Conservation (phyloP, 2,329 filamentous ascomycete species). For the Biscogniauxia marginata region DNA sequence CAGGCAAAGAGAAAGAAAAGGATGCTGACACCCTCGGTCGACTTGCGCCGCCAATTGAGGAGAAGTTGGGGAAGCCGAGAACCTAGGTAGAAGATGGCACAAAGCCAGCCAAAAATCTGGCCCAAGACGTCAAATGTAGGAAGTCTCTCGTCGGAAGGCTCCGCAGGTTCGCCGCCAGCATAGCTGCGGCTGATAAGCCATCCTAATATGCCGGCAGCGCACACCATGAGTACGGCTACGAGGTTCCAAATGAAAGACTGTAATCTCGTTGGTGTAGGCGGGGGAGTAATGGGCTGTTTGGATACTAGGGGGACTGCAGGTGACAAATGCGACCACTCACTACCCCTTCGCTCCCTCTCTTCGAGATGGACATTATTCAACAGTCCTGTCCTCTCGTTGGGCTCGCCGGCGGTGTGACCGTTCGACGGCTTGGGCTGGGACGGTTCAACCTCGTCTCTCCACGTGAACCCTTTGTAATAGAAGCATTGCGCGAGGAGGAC, state of each 20-base stretch:
- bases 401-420: slow-evolving; percentile 34
- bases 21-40: slow-evolving; percentile 88
- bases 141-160: slow-evolving; percentile 42
- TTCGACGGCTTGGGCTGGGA: slow-evolving; percentile 40
- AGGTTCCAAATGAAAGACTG: slow-evolving; percentile 71
- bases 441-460: slow-evolving; percentile 52
- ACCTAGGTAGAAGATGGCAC: slow-evolving; percentile 83
- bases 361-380: slow-evolving; percentile 43
- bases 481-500: slow-evolving; percentile 88
- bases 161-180: slow-evolving; percentile 34
- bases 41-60: slow-evolving; percentile 89
- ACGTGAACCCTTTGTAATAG: slow-evolving; percentile 87
- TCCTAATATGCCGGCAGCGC: slow-evolving; percentile 76
- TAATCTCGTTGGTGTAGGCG: slow-evolving; percentile 47
- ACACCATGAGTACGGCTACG: slow-evolving; percentile 75
- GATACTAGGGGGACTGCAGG: slow-evolving; percentile 77
- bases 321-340: slow-evolving; percentile 65
- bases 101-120: slow-evolving; percentile 92
- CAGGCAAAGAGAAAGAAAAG: slow-evolving; percentile 97
- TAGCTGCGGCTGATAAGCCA: slow-evolving; percentile 72
- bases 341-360: slow-evolving; percentile 47
- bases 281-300: slow-evolving; percentile 42
- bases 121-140: slow-evolving; percentile 73
- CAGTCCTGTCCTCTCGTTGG: slow-evolving; percentile 54
- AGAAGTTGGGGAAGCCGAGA: slow-evolving; percentile 87